Percentiles rank a stretch among this genome's conserved stretches.
These are phyloP conservation scores for Tricholoma bakamatsutake DNA, from an alignment of 768 basidiomycete genomes.

Conservation along the genomic window DNA sequence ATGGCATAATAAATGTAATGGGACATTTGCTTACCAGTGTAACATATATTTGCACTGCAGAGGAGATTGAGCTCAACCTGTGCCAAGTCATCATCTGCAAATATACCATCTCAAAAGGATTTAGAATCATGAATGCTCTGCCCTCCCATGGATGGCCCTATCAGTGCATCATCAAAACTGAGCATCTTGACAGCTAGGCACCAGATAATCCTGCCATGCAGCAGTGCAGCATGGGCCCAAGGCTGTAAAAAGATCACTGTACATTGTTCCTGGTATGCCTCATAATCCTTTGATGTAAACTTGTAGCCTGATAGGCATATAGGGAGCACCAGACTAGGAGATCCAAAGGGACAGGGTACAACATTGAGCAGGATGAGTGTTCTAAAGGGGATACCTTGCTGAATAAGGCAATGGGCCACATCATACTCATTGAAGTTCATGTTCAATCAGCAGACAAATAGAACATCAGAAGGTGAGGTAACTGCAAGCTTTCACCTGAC, in stretches of 20 bases:
- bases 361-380: background rate
- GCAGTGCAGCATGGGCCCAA: slow-evolving; percentile 8
- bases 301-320: background rate
- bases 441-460: slow-evolving; percentile 3
- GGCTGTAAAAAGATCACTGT: slow-evolving; percentile 3
- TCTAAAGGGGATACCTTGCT: slow-evolving; percentile 2
- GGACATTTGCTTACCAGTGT: slow-evolving; percentile 3
- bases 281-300: slow-evolving; percentile 6
- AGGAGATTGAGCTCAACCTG: slow-evolving; percentile 11
- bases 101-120: background rate
- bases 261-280: slow-evolving; percentile 1
- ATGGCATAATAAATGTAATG: background rate
- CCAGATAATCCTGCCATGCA: slow-evolving; percentile 11
- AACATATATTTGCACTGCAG: slow-evolving; percentile 10
- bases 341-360: background rate
- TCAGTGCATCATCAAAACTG: slow-evolving; percentile 5
- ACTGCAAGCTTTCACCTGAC: background rate
- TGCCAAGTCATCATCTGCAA: slow-evolving; percentile 13
- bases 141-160: slow-evolving; percentile 7
- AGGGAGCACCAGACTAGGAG: background rate
- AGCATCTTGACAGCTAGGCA: slow-evolving; percentile 4
- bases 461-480: background rate
- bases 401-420: background rate
- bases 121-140: background rate
- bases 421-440: background rate